These are phyloP conservation scores for Triangularia setosa DNA, from an alignment of 2,329 filamentous ascomycete species.

Conservation along the genomic window DNA sequence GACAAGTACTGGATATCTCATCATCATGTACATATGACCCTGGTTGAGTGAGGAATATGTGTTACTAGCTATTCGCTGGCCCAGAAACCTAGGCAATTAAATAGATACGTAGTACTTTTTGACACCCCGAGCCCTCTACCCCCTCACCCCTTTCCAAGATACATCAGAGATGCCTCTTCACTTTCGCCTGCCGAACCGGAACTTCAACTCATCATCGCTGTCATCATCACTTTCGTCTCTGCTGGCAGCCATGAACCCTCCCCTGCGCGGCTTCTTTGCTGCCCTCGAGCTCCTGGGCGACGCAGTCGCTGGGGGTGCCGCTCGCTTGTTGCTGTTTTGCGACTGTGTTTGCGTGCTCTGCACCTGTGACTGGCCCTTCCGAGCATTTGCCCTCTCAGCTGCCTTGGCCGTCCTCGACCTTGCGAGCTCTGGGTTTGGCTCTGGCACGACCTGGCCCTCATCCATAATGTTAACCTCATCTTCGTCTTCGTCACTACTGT, in stretches of 20 bases:
- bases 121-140: background rate
- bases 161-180: constrained; percentile 22
- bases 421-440: constrained; percentile 23
- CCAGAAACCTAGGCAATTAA: background rate
- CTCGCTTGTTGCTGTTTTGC: constrained; percentile 27
- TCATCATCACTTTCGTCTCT: constrained; percentile 30
- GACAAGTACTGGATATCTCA: background rate
- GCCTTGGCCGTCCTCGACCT: constrained; percentile 33
- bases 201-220: constrained; percentile 55
- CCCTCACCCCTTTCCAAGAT: background rate
- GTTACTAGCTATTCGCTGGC: background rate
- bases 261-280: constrained; percentile 33
- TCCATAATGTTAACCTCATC: constrained; percentile 12
- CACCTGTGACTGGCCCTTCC: constrained; percentile 20
- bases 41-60: background rate
- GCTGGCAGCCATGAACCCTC: constrained; percentile 14
- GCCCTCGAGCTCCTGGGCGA: constrained; percentile 25
- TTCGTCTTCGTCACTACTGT: constrained; percentile 37
- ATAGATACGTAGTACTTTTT: background rate
- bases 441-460: constrained; percentile 12
- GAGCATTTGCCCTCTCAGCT: constrained; percentile 29
- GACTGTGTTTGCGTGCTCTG: constrained; percentile 26
- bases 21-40: background rate
- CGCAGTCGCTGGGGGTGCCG: constrained; percentile 32
- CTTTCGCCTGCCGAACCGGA: constrained; percentile 51